A percentile compares a stretch with the other conserved stretches of the same genome.
phyloP scores from a whole-genome alignment of 2,329 filamentous ascomycete genomes.

The Ophiobolus disseminans region DNA sequence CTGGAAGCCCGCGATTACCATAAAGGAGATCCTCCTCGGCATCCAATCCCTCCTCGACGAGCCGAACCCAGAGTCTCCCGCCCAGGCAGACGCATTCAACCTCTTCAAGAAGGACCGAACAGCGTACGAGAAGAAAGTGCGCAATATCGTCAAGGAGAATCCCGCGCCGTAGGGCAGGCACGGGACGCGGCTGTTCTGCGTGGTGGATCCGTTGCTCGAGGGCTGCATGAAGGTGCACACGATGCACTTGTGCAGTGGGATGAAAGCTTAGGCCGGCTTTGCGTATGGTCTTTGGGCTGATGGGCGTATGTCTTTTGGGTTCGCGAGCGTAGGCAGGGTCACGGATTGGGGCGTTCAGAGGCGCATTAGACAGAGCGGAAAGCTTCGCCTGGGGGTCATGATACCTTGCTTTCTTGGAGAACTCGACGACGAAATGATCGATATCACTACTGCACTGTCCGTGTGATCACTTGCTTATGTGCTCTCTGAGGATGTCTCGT shows the following conservation, averaged over 20 bases:
- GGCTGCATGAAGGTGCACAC: no score
- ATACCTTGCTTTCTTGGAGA: slow-evolving; percentile 6
- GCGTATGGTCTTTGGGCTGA: no score
- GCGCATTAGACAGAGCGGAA: slow-evolving; percentile 2
- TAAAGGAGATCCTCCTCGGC: slow-evolving; percentile 95
- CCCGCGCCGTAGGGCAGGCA: slow-evolving; percentile 74
- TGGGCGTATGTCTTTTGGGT: no score
- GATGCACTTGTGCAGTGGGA: no score
- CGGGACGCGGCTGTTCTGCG: no score
- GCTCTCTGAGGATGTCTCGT: no score
- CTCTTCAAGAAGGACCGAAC: slow-evolving; percentile 87
- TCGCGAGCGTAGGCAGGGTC: not conserved
- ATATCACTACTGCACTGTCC: no score
- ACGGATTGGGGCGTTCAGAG: not conserved
- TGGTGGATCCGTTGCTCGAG: no score
- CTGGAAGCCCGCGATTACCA: slow-evolving; percentile 98
- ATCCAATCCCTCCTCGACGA: slow-evolving; percentile 96
- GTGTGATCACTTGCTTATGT: no score
- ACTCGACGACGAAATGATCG: not conserved
- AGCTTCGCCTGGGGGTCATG: slow-evolving; percentile 1
- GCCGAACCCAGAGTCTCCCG: slow-evolving; percentile 95
- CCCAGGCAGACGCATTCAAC: slow-evolving; percentile 97
- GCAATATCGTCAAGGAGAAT: slow-evolving; percentile 87
- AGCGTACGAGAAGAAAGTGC: slow-evolving; percentile 89
- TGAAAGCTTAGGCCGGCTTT: no score